A percentile compares a stretch with the other conserved stretches of the same genome.
Conservation (phyloP, 2,329 filamentous ascomycete genomes). For the Lecanicillium sp. region DNA sequence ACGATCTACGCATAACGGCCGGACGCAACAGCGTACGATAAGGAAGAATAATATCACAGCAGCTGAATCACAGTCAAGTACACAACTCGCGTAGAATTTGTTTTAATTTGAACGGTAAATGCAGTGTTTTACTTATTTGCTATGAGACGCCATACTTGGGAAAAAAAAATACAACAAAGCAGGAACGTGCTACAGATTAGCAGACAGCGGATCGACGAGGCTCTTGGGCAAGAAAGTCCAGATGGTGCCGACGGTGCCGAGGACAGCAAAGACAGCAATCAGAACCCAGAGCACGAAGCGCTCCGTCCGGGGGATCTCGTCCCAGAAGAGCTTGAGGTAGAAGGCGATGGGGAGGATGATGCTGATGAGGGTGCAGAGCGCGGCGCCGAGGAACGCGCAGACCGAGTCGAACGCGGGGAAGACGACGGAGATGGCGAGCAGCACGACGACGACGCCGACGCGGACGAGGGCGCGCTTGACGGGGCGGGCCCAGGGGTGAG, state of each 20-base stretch:
- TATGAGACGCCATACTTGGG: background rate
- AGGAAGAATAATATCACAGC: no score
- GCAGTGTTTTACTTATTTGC: no score
- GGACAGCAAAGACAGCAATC: constrained; percentile 59
- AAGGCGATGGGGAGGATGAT: constrained; percentile 84
- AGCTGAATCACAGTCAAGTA: no score
- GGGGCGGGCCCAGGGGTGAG: constrained; percentile 18
- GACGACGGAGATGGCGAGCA: constrained; percentile 65
- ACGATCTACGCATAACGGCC: no score
- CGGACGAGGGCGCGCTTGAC: constrained; percentile 51
- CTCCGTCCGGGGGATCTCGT: constrained; percentile 60
- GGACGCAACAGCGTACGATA: no score
- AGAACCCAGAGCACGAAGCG: constrained; percentile 61
- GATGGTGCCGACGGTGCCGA: constrained; percentile 73
- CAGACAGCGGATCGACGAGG: constrained; percentile 60
- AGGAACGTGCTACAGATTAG: no score
- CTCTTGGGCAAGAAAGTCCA: constrained; percentile 85
- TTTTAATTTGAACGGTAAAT: no score
- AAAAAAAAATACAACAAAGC: no score
- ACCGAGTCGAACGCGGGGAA: constrained; percentile 81
- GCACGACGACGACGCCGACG: constrained; percentile 60
- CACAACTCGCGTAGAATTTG: no score
- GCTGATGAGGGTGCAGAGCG: constrained; percentile 90
- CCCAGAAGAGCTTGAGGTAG: constrained; percentile 81
- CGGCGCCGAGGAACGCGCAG: constrained; percentile 84